These are phyloP conservation scores for Trypanosoma boissoni DNA, from an alignment of 208 protist genomes.

Conservation along the genomic window DNA sequence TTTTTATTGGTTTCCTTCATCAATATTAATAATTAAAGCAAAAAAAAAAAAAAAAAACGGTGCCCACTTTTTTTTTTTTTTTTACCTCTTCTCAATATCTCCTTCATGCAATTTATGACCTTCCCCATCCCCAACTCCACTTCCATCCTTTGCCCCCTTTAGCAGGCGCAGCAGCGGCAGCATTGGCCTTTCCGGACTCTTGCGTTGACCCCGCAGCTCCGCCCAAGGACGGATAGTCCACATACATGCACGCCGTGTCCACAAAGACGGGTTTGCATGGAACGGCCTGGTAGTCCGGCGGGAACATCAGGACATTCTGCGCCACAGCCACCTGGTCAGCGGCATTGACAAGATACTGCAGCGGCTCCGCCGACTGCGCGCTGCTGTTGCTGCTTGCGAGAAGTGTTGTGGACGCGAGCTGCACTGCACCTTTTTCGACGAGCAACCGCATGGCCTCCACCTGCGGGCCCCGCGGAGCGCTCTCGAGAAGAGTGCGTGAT, in stretches of 20 bases:
- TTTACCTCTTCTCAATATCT: background rate
- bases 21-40: background rate
- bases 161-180: background rate
- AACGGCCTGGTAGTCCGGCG: constrained; percentile 76
- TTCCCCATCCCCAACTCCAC: constrained; percentile 38
- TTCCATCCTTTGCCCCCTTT: constrained; percentile 31
- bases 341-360: constrained; percentile 38
- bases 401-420: constrained; percentile 36
- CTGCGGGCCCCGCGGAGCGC: constrained; percentile 8
- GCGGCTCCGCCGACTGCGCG: background rate
- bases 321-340: constrained; percentile 40
- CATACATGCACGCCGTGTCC: constrained; percentile 76
- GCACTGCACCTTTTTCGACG: constrained; percentile 38
- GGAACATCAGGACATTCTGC: constrained; percentile 63
- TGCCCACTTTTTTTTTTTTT: background rate
- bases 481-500: constrained; percentile 37
- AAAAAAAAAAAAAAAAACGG: background rate
- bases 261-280: constrained; percentile 84
- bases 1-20: background rate
- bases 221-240: constrained; percentile 46
- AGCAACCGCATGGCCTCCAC: constrained; percentile 35
- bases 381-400: constrained; percentile 14
- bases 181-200: constrained; percentile 20
- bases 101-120: constrained; percentile 4
- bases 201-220: background rate